Base-by-base conservation (phyloP, 2,329 filamentous ascomycete genomes). In the Drechslerella dactyloides region DNA sequence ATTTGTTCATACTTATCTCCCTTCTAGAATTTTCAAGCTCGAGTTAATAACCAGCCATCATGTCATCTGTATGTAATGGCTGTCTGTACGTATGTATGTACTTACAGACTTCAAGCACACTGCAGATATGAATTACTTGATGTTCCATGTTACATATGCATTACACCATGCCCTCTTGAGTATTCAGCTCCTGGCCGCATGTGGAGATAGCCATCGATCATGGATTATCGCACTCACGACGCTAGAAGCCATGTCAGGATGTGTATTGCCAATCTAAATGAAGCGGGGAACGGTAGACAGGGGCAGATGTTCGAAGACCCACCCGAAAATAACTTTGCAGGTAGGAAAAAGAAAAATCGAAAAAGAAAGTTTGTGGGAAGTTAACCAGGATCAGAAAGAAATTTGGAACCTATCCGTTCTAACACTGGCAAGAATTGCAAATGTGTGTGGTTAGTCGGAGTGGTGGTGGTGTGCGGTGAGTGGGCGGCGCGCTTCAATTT, bases 161-260 rank as follows among this genome's bases (percentile, higher is more conserved):
- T 62, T 42, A 30, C 53, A 59, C 65, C 58, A 58, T 63, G 48
- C 65, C 65, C 58, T 58, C 65, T 63, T 57, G 35, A 70, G 66
- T 55, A 64, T 70, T 70, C 66, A 70, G 66, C 66, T 70, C 66
- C 66, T 70, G 66, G 58, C 66, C 66, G 66, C 66, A 70, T 70
- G 59, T 70, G 66, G 66, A 70, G 66, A 70, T 70, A 59, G 65
- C 19, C 66, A 70, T 70, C 66, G 66, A 70, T 70, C 66, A 70
- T 46, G 66, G 66, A 70, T 70, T n/a, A 48, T 57, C 27, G 40
- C 33, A 27, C 46, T 27, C 46, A 54, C 52, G 59, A 70, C 59
- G 51, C 66, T 70, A 70, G 46, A 55, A 40, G 19, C 35, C 27
- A 51, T 37, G 54, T 33, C 50, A 53, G 50, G 5, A 27, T 30